Evolutionary conservation across 2,329 filamentous ascomycete genomes (phyloP), one percentile per base, ranked within the genome.

Genomic region (Penicillium concentricum): DNA sequence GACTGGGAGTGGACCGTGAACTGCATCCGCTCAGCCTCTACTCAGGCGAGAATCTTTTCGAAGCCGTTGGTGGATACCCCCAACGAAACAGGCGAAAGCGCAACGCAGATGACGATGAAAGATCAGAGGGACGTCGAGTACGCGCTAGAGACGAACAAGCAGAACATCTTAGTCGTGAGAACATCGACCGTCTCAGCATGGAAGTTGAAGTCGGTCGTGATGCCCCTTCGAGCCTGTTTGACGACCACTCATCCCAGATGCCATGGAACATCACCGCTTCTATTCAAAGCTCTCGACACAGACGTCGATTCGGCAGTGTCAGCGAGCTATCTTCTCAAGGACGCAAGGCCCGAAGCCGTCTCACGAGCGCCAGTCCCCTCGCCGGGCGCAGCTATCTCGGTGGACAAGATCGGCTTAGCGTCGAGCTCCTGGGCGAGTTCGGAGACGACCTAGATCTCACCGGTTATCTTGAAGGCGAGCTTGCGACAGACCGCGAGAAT

Each of bases 151-250:
- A 64, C 30, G 74, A 73, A 30, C 64, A 71, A 26, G 72, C 77
- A 55, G 59, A 66, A 2, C 59, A 65, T 15, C 46, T 76, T n/a
- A 74, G 71, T 12, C 73, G 71, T 24, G 59, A 62, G 44, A 57
- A 51, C 38, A 41, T 46, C 46, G 49, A 49, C 30, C 38, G 46
- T 24, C 58, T 39, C 51, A 57, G 44, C 35, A 60, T 78, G 61
- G 82, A 82, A 9, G 72, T 88, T 20, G 91, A 95, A 71, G 73
- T 90, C 24, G 89, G 87, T 20, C 85, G 90, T 73, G 84, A 90
- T 41, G 88, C 84, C 1, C 83, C 80, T 0, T 81, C 84, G 0
- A 82, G 84, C 8, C 81, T 94, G 51, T 84, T 85, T 5, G 89
- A 95, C 57, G 83, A 87, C 51, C 82, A 83, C 28, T 84, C 84